A percentile compares a stretch with the other conserved stretches of the same genome.
These are phyloP conservation scores for Albophoma yamanashiensis DNA, from an alignment of 2,329 filamentous ascomycete genomes.

Conservation along the genomic window DNA sequence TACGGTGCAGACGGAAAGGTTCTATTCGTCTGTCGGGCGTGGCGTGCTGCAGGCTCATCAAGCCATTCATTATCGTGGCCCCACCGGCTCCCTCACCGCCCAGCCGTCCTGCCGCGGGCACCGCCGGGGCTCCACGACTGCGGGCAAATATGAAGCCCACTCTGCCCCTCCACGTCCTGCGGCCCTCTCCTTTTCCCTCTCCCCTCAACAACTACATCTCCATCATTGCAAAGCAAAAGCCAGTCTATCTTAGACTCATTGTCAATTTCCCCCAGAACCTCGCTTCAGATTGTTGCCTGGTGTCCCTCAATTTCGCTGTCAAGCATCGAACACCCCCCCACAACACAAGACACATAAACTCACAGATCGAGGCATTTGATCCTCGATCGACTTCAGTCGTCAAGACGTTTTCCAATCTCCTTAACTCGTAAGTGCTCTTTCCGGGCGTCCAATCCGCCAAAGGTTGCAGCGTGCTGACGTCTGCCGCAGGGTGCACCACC, in stretches of 20 bases:
- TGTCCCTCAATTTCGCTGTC: background rate
- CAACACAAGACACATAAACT: constrained; percentile 7
- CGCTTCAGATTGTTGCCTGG: background rate
- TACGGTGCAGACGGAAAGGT: background rate
- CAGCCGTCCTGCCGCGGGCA: background rate
- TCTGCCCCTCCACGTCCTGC: background rate
- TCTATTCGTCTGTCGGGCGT: background rate
- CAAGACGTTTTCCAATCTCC: constrained; percentile 98
- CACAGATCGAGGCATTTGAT: constrained; percentile 37
- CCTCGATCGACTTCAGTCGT: constrained; percentile 51
- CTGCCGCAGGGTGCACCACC: constrained; percentile 68
- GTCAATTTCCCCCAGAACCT: background rate
- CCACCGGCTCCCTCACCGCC: background rate
- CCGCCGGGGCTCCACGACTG: background rate
- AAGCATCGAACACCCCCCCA: background rate
- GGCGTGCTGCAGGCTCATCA: background rate
- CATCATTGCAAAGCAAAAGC: background rate
- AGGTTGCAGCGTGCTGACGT: constrained; percentile 12
- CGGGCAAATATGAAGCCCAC: background rate
- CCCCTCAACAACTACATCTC: background rate
- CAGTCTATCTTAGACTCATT: background rate
- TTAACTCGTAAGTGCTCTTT: constrained; percentile 69
- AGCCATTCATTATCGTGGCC: background rate
- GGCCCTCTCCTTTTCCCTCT: background rate
- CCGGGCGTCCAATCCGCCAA: background rate